These are phyloP conservation scores for Cubamyces lactineus DNA, from an alignment of 768 basidiomycete species.

Conservation along the genomic window DNA sequence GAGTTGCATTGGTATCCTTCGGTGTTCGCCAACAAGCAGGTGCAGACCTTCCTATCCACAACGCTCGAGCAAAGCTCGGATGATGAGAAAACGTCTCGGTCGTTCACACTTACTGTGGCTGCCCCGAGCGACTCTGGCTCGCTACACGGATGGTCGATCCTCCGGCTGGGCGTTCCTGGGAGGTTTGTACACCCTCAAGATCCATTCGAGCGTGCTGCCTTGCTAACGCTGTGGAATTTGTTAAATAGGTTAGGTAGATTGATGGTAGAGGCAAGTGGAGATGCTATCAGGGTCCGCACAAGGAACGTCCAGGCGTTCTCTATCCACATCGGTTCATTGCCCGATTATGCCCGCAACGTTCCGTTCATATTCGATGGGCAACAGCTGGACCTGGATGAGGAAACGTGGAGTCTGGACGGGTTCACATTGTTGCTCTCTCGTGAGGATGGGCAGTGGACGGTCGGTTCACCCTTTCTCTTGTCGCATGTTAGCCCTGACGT, in stretches of 20 bases:
- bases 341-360: background rate
- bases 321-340: constrained; percentile 7
- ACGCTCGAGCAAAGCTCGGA: constrained; percentile 15
- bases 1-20: constrained; percentile 72
- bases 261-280: constrained; percentile 28
- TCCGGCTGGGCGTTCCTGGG: constrained; percentile 63
- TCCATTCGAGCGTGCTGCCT: too few relatives aligned
- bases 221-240: too few relatives aligned
- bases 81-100: constrained; percentile 10
- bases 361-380: constrained; percentile 16
- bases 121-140: constrained; percentile 71
- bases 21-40: constrained; percentile 57
- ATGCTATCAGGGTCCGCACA: constrained; percentile 24
- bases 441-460: constrained; percentile 18
- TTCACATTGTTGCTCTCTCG: constrained; percentile 4
- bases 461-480: background rate
- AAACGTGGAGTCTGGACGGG: constrained; percentile 1
- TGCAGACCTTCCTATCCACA: constrained; percentile 58
- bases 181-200: constrained; percentile 46
- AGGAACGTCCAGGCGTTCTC: constrained; percentile 34
- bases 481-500: background rate
- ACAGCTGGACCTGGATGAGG: constrained; percentile 3
- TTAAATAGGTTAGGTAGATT: constrained; percentile 43
- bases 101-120: constrained; percentile 76
- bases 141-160: constrained; percentile 70